These are phyloP conservation scores for Rhododendron mucronatum DNA, from an alignment of 148 eudicot genomes.

Conservation along the genomic window DNA sequence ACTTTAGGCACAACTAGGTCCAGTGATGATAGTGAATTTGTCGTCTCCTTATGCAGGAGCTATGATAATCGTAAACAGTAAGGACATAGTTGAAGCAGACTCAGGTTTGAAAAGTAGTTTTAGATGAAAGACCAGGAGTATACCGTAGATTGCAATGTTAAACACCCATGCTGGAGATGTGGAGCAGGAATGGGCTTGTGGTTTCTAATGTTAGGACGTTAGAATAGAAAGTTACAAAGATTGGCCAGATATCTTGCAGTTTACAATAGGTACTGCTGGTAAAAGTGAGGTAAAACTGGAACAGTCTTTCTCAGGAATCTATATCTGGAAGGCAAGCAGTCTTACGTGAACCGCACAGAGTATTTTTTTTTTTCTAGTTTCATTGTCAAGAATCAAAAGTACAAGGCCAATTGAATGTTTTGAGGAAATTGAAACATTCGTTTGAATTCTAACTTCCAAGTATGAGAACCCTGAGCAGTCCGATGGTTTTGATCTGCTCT, in stretches of 20 bases:
- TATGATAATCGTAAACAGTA: not conserved
- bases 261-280: not conserved
- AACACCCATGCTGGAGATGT: not conserved
- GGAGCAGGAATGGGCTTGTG: not conserved
- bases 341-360: not conserved
- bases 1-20: not conserved
- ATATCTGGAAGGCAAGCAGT: no score
- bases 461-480: not conserved
- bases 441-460: not conserved
- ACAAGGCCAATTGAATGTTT: not conserved
- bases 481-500: not conserved
- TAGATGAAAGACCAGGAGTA: not conserved
- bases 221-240: not conserved
- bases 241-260: not conserved
- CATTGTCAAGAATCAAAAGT: not conserved
- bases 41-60: not conserved
- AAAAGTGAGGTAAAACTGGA: not conserved
- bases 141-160: not conserved
- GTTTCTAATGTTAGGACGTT: not conserved
- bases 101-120: not conserved
- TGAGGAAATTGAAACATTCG: not conserved
- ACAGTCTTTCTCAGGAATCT: not conserved
- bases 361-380: not conserved
- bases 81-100: not conserved
- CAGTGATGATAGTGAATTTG: not conserved